phyloP scores from a whole-genome alignment of 495 filamentous ascomycete species.

The Penicillium goetzii region DNA sequence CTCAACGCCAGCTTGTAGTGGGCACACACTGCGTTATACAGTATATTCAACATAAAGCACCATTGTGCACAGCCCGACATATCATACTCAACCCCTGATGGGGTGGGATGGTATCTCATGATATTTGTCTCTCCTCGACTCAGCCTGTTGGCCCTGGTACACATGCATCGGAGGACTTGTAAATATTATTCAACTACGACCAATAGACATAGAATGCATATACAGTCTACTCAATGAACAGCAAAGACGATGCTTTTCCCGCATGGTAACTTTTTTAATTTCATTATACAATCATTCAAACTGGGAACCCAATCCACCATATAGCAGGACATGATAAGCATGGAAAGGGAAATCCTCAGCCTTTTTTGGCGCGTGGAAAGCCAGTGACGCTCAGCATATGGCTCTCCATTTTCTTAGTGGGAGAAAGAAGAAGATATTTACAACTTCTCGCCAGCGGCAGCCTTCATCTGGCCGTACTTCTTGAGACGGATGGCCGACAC shows the following conservation, averaged over 20 bases:
- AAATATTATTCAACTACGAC: slow-evolving; percentile 10
- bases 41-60: slow-evolving; percentile 9
- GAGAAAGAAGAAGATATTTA: slow-evolving; percentile 22
- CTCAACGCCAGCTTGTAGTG: slow-evolving; percentile 10
- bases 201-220: neutral
- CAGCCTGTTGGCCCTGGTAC: neutral
- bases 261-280: slow-evolving; percentile 18
- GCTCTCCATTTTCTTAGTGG: slow-evolving; percentile 12
- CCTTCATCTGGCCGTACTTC: slow-evolving; percentile 81
- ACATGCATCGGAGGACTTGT: slow-evolving; percentile 9
- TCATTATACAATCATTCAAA: slow-evolving; percentile 40
- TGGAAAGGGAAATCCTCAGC: slow-evolving; percentile 11
- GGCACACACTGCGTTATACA: neutral
- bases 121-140: neutral
- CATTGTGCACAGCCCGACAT: neutral
- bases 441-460: slow-evolving; percentile 57
- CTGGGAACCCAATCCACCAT: slow-evolving; percentile 17
- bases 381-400: slow-evolving; percentile 35
- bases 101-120: neutral
- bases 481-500: slow-evolving; percentile 85
- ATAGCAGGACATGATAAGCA: slow-evolving; percentile 19
- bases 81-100: neutral
- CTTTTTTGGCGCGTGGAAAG: slow-evolving; percentile 16
- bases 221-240: slow-evolving; percentile 4
- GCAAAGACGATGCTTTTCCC: neutral